Evolutionary conservation across 441 rosid species (phyloP).

Genomic region (Erysimum cheiri): DNA sequence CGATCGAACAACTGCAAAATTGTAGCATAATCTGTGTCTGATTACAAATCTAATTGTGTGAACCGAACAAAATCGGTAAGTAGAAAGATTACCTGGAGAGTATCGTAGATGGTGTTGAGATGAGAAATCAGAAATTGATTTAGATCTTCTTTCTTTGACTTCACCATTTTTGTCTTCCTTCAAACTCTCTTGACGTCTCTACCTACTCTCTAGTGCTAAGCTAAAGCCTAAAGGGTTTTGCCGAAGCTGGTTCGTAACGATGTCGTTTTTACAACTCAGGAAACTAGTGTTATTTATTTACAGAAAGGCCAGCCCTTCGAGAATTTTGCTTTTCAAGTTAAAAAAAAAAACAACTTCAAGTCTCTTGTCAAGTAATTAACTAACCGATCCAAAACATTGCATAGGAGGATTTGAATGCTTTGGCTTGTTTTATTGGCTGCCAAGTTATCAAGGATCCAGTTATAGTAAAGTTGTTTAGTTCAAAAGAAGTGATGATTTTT

Average conservation of each 20-base stretch:
- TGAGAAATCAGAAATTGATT: conserved; percentile 56
- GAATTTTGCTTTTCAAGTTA: neutral
- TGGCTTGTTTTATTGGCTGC: neutral
- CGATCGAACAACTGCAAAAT: conserved; percentile 58
- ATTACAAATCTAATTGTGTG: conserved; percentile 5
- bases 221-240: conserved; percentile 33
- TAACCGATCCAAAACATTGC: no score
- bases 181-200: conserved; percentile 17
- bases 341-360: no score
- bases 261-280: no score
- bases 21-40: neutral
- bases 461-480: neutral
- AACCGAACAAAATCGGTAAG: neutral
- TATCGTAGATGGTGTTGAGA: conserved; percentile 76
- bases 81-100: conserved; percentile 61
- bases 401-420: neutral
- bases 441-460: neutral
- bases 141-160: conserved; percentile 63
- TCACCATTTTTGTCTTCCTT: conserved; percentile 57
- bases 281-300: neutral
- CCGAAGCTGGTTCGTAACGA: neutral
- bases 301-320: conserved; percentile 7
- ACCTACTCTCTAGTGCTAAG: no score
- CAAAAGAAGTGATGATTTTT: neutral
- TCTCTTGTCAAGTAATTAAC: no score